These are phyloP conservation scores for Daldinia concentrica DNA, from an alignment of 495 filamentous ascomycete genomes.

Conservation along the genomic window DNA sequence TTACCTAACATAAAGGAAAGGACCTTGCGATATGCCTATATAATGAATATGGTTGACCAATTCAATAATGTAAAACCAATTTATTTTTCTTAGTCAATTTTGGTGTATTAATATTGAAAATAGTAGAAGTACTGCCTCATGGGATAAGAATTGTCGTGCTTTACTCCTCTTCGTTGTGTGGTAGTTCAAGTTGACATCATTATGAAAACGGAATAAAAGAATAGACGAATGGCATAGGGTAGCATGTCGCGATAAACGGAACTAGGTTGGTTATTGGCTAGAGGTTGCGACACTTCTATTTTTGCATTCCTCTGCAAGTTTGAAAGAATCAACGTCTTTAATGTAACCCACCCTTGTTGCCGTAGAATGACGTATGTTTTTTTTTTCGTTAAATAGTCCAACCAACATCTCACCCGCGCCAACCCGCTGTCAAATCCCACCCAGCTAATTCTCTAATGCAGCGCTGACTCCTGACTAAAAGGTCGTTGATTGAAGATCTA, in stretches of 20 bases:
- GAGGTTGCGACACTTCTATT: constrained; percentile 18
- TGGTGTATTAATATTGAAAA: too few relatives aligned
- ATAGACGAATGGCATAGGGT: too few relatives aligned
- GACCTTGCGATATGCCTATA: too few relatives aligned
- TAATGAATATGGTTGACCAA: too few relatives aligned
- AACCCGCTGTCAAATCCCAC: background rate
- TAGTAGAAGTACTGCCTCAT: too few relatives aligned
- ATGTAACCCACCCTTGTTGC: constrained; percentile 21
- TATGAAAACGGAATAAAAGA: too few relatives aligned
- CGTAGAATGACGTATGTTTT: constrained; percentile 31
- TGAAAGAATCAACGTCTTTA: constrained; percentile 20
- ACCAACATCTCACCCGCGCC: background rate
- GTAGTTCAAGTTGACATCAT: too few relatives aligned
- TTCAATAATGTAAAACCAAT: too few relatives aligned
- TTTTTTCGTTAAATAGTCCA: background rate
- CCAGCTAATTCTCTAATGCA: background rate
- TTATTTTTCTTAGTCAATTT: too few relatives aligned
- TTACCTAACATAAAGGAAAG: too few relatives aligned
- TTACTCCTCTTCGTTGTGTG: too few relatives aligned
- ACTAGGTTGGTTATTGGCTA: background rate
- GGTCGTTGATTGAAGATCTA: constrained; percentile 11
- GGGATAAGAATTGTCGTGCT: too few relatives aligned
- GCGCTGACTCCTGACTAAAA: constrained; percentile 33
- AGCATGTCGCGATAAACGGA: background rate
- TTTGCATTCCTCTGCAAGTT: constrained; percentile 27